These are phyloP conservation scores for Hypocrella siamensis DNA, from an alignment of 2,329 filamentous ascomycete species.

Conservation along the genomic window DNA sequence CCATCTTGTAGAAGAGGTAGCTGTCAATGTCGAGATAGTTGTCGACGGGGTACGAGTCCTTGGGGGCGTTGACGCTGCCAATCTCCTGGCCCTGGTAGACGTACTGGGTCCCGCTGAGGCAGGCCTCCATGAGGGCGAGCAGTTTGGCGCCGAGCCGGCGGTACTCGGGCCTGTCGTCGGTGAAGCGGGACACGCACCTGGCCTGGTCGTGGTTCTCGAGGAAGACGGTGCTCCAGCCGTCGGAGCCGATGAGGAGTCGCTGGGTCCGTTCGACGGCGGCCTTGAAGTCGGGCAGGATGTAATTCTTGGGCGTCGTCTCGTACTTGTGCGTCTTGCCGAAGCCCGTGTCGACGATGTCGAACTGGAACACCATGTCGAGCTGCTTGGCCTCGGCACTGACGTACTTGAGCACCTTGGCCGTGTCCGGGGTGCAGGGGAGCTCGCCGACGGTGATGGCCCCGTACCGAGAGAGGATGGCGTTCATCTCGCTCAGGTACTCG, in stretches of 20 bases:
- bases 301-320: conserved; percentile 29
- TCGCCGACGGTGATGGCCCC: conserved; percentile 58
- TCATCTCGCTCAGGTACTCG: conserved; percentile 53
- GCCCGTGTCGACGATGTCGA: conserved; percentile 47
- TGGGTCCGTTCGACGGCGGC: conserved; percentile 32
- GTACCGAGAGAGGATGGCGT: conserved; percentile 41
- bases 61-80: conserved; percentile 45
- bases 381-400: conserved; percentile 42
- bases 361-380: conserved; percentile 56
- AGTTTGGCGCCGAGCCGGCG: conserved; percentile 39
- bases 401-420: conserved; percentile 39
- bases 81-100: conserved; percentile 55
- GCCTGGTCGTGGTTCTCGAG: conserved; percentile 52
- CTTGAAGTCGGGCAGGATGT: conserved; percentile 31
- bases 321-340: conserved; percentile 34
- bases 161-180: conserved; percentile 30
- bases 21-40: conserved; percentile 34
- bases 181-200: conserved; percentile 39
- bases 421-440: conserved; percentile 45
- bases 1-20: conserved; percentile 21
- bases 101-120: conserved; percentile 44
- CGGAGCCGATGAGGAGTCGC: conserved; percentile 32
- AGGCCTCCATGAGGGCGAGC: conserved; percentile 35
- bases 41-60: conserved; percentile 40
- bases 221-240: conserved; percentile 49